Evolutionary conservation across 1,139 yeast species (phyloP).

Genomic region (Suzukiozyma palmioleophila): DNA sequence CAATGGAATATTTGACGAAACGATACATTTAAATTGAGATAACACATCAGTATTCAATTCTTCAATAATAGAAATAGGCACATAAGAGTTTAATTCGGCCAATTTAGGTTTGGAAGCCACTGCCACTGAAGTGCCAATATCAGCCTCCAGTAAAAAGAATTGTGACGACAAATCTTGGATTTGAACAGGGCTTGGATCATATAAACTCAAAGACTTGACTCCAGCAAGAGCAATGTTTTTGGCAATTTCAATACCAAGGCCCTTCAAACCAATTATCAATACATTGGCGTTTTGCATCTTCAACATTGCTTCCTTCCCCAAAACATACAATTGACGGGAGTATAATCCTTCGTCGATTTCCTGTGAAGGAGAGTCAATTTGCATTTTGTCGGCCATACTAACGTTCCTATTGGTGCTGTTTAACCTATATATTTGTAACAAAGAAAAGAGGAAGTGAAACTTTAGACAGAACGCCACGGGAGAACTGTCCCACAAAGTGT

Average conservation of each 20-base stretch:
- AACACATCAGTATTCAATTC: constrained; percentile 49
- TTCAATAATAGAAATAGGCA: constrained; percentile 70
- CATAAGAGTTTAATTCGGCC: constrained; percentile 83
- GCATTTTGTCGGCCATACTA: constrained; percentile 35
- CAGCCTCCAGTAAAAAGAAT: constrained; percentile 69
- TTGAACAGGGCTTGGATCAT: constrained; percentile 71
- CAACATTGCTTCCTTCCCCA: constrained; percentile 96
- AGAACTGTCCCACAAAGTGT: no score
- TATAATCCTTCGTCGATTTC: constrained; percentile 86
- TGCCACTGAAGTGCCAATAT: constrained; percentile 79
- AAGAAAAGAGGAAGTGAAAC: no score
- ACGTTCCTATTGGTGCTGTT: no score
- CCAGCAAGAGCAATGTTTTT: constrained; percentile 97
- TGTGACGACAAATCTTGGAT: constrained; percentile 81
- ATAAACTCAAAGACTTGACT: constrained; percentile 84
- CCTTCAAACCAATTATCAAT: constrained; percentile 80
- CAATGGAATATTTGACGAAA: constrained; percentile 70
- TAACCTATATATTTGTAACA: no score
- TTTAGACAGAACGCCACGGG: no score
- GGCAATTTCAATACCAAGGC: constrained; percentile 93
- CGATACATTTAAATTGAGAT: constrained; percentile 69
- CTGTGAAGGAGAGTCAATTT: constrained; percentile 51
- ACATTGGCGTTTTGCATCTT: constrained; percentile 93
- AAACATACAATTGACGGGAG: constrained; percentile 90
- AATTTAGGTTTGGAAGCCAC: constrained; percentile 59